Percentiles rank a stretch among this genome's conserved stretches.
phyloP scores from a whole-genome alignment of 345 rosid genomes.

The Stellera chamaejasme region DNA sequence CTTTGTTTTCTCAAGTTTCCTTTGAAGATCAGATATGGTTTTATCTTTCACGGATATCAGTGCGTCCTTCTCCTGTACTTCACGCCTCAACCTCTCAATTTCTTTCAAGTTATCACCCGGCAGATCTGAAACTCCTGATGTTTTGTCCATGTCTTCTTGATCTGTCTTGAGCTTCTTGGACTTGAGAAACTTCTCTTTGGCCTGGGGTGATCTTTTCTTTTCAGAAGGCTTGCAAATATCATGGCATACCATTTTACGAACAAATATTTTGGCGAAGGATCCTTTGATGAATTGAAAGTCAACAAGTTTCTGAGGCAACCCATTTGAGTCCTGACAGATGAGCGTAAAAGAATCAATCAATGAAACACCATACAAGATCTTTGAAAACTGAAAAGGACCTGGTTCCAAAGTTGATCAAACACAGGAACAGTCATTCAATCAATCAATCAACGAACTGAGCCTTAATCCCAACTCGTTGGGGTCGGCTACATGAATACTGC shows the following conservation, averaged over 20 bases:
- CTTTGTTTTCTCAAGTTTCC: slow-evolving; percentile 12
- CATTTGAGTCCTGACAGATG: slow-evolving; percentile 49
- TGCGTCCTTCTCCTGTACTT: slow-evolving; percentile 35
- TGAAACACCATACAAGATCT: slow-evolving; percentile 5
- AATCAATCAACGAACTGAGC: too few species aligned
- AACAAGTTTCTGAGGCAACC: slow-evolving; percentile 52
- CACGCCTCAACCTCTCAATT: slow-evolving; percentile 42
- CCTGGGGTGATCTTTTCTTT: slow-evolving; percentile 35
- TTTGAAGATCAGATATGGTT: slow-evolving; percentile 34
- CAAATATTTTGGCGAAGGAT: slow-evolving; percentile 25
- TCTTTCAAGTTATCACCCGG: slow-evolving; percentile 21
- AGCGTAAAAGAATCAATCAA: slow-evolving; percentile 5
- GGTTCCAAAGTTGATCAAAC: background rate
- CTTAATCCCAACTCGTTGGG: too few species aligned
- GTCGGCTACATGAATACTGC: too few species aligned
- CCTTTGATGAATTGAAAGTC: slow-evolving; percentile 29
- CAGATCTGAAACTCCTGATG: slow-evolving; percentile 7
- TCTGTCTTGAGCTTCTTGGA: slow-evolving; percentile 28
- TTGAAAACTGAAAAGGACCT: slow-evolving; percentile 1
- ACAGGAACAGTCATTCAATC: background rate
- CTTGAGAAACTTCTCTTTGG: slow-evolving; percentile 19
- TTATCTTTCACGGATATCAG: slow-evolving; percentile 33
- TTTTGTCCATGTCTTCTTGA: slow-evolving; percentile 15
- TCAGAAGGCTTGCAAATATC: slow-evolving; percentile 10
- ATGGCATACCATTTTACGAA: slow-evolving; percentile 46